These are phyloP conservation scores for Teratosphaeria destructans DNA, from an alignment of 2,329 filamentous ascomycete genomes.

Conservation along the genomic window DNA sequence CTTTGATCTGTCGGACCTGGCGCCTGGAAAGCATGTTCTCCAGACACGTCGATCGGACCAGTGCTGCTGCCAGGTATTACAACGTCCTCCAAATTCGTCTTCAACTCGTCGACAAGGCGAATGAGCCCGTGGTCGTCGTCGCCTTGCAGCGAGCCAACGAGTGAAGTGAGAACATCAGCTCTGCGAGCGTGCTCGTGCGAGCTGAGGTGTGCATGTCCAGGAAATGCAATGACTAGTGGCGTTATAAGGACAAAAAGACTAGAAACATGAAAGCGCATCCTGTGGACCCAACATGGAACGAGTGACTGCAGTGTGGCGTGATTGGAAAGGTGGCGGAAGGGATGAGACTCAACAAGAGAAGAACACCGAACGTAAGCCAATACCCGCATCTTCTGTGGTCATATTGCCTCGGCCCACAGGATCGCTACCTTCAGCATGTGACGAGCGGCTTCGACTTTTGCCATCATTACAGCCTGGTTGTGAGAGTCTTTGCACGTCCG, in stretches of 20 bases:
- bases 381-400: background rate
- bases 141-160: background rate
- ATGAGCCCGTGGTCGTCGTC: background rate
- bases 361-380: background rate
- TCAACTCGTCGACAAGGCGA: background rate
- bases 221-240: background rate
- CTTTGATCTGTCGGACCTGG: constrained; percentile 7
- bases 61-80: background rate
- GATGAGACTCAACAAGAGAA: background rate
- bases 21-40: constrained; percentile 5
- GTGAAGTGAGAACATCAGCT: background rate
- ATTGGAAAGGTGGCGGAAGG: background rate
- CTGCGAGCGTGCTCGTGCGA: background rate
- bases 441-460: too few species aligned
- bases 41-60: constrained; percentile 5
- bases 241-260: background rate
- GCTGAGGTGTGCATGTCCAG: background rate
- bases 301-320: background rate
- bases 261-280: background rate
- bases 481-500: too few species aligned
- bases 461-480: too few species aligned
- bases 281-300: background rate
- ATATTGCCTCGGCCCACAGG: background rate
- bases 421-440: too few species aligned
- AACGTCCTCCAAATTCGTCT: background rate